Evolutionary conservation across 768 basidiomycete genomes (phyloP).

Genomic region (Auricularia cornea): DNA sequence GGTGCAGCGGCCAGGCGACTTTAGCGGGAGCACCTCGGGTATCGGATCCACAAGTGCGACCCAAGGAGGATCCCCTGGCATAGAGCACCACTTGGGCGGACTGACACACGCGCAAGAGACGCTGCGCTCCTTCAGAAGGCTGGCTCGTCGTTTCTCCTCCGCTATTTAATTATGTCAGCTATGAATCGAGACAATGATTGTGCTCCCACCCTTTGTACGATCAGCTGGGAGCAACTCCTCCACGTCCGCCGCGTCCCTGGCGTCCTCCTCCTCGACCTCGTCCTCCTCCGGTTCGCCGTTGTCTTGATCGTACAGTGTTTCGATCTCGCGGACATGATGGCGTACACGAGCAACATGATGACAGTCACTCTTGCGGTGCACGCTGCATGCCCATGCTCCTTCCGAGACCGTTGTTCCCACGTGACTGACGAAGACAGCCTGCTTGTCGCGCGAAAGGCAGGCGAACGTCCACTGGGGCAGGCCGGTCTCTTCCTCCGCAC

Average conservation of each 20-base stretch:
- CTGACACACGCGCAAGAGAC: not conserved
- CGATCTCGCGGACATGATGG: no score
- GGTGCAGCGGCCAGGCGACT: conserved; percentile 4
- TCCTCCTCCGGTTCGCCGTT: no score
- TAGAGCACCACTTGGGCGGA: not conserved
- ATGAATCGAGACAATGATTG: no score
- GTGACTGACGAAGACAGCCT: not conserved
- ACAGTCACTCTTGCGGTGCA: not conserved
- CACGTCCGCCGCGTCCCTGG: not conserved
- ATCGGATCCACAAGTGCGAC: not conserved
- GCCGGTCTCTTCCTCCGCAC: no score
- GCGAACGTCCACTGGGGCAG: not conserved
- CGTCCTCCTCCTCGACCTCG: no score
- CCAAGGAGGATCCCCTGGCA: not conserved
- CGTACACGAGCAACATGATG: not conserved
- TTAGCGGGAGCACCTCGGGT: not conserved
- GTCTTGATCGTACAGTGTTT: no score
- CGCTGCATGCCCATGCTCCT: not conserved
- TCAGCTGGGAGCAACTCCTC: not conserved
- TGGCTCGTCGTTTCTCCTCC: not conserved
- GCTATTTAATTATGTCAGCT: not conserved
- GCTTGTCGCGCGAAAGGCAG: not conserved
- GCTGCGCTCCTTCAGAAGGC: not conserved
- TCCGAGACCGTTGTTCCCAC: not conserved
- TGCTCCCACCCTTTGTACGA: no score